phyloP scores from a whole-genome alignment of 164 flowering plant species.

The Nymphaea thermarum region DNA sequence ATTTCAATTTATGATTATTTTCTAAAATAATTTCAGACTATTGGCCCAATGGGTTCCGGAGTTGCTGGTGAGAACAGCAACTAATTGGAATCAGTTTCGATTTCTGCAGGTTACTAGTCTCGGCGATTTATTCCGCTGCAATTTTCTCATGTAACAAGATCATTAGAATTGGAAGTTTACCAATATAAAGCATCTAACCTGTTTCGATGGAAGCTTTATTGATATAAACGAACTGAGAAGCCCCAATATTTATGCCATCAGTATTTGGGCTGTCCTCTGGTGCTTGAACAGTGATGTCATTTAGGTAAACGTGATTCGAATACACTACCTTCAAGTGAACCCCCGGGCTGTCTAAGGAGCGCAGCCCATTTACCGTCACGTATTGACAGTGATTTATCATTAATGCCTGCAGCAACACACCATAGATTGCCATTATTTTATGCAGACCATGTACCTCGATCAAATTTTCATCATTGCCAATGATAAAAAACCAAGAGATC shows the following conservation, averaged over 20 bases:
- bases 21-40: too few relatives aligned
- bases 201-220: not conserved
- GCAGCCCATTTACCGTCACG: not conserved
- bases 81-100: too few relatives aligned
- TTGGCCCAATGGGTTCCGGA: too few relatives aligned
- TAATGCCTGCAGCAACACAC: not conserved
- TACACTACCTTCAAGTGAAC: not conserved
- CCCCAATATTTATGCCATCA: conserved; percentile 4
- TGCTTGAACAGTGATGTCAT: not conserved
- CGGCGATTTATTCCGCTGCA: too few relatives aligned
- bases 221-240: not conserved
- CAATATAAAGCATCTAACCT: not conserved
- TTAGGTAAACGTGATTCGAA: not conserved
- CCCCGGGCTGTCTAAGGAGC: not conserved
- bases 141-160: too few relatives aligned
- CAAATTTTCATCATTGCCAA: too few relatives aligned
- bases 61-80: too few relatives aligned
- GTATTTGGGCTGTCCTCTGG: not conserved
- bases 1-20: too few relatives aligned
- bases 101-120: too few relatives aligned
- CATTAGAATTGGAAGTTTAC: too few relatives aligned
- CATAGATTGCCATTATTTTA: not conserved
- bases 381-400: not conserved
- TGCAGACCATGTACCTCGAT: too few relatives aligned
- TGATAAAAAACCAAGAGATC: too few relatives aligned